A percentile compares a stretch with the other conserved stretches of the same genome.
Conservation (phyloP, 768 basidiomycete species). For the Termitomyces titanicus region DNA sequence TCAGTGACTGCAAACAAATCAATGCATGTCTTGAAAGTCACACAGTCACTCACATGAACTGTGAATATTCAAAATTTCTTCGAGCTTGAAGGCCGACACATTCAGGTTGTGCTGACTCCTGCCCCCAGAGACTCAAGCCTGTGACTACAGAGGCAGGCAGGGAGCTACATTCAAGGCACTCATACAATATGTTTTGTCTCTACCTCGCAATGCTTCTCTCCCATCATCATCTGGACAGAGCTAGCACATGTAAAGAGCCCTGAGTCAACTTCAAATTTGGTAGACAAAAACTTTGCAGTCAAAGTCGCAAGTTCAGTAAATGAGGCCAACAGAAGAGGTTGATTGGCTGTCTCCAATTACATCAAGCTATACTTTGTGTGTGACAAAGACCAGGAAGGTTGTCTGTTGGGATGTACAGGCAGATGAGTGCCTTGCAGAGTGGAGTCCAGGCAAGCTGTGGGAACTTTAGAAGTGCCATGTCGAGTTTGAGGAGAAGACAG, state of each 20-base stretch:
- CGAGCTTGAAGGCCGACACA: too few species aligned
- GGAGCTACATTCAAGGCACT: too few species aligned
- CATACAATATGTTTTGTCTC: too few species aligned
- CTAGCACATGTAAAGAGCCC: constrained; percentile 66
- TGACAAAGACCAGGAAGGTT: constrained; percentile 71
- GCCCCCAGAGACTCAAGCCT: too few species aligned
- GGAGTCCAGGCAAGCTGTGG: constrained; percentile 63
- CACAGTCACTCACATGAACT: too few species aligned
- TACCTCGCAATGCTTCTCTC: constrained; percentile 86
- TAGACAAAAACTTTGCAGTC: constrained; percentile 76
- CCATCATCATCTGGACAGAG: constrained; percentile 81
- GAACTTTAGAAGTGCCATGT: constrained; percentile 78
- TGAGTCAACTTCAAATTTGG: constrained; percentile 47
- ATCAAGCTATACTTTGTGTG: constrained; percentile 71
- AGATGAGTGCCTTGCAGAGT: constrained; percentile 60
- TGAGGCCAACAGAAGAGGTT: constrained; percentile 73
- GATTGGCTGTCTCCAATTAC: constrained; percentile 80
- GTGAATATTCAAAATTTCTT: too few species aligned
- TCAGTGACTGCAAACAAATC: too few species aligned
- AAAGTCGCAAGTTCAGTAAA: constrained; percentile 70
- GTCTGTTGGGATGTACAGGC: constrained; percentile 74
- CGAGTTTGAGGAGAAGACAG: constrained; percentile 69
- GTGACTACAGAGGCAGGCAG: too few species aligned
- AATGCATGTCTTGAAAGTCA: too few species aligned
- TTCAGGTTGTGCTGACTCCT: too few species aligned